Evolutionary conservation across 768 basidiomycete species (phyloP), one percentile per base, ranked within the genome.

Genomic region (Boletus vermiculosoides): DNA sequence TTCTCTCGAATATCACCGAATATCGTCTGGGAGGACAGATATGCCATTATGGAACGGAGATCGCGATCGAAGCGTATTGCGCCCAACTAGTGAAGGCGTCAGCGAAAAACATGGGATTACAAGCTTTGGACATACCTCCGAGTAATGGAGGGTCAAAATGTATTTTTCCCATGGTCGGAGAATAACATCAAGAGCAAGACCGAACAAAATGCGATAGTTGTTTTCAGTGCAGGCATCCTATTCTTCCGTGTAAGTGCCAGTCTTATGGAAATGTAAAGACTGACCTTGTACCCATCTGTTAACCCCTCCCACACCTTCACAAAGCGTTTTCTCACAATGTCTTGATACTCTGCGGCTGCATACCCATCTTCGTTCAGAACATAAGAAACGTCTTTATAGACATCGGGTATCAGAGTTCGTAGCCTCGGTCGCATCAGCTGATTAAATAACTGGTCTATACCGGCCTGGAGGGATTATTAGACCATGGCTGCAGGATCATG

Each of bases 121-220:
- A 31, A 7, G 3, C 23, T 41, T 40, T 22, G 30, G 15, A 57
- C 82, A 28, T 63, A 89, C 94, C 81, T 98, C 96, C 12, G 91
- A 91, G 69, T 90, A 98, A 72, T 83, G 88, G 66, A 96, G 79
- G 1, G 83, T 80, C 63, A 86, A 78, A 22, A 94, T 77, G 63
- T 86, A 83, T 71, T 92, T 96, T 74, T 99, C 97, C 94, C 94
- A 98, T 44, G 94, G 95, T 46, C 92, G 81, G n/a, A 97, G 84
- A 20, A 98, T 77, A 8, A 91, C 83, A 66, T 96, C 94, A 16
- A 98, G 80, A 0, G 87, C 86, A 37, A 96, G 80, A 10, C 84
- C 84, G 67, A 95, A 96, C 74, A 98, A 87, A 23, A 87, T 69
- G 11, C 90, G 87, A 68, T 89, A 97, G 70, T 98, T 98, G 46